Conservation (phyloP, 2,329 filamentous ascomycete species). For the Metarhizium guizhouense region DNA sequence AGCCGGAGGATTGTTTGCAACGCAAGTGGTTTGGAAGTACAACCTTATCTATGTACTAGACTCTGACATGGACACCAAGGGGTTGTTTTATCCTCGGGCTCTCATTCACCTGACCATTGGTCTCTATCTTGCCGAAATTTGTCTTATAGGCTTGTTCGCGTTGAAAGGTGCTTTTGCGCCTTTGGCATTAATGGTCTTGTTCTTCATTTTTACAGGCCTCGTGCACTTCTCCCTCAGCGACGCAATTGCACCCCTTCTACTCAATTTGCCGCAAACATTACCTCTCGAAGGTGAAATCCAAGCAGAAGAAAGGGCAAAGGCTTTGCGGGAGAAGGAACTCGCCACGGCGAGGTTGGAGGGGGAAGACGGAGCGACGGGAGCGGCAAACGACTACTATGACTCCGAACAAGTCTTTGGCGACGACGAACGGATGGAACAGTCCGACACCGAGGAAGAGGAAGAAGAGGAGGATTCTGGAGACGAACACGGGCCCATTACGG, state of each 20-base stretch:
- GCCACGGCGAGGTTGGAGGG: conserved; percentile 14
- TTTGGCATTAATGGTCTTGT: conserved; percentile 65
- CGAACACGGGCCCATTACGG: conserved; percentile 13
- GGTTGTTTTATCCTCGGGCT: conserved; percentile 78
- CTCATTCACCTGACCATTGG: conserved; percentile 79
- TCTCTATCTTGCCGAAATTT: conserved; percentile 73
- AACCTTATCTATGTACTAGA: conserved; percentile 84
- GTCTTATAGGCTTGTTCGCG: conserved; percentile 76
- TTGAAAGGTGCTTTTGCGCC: conserved; percentile 60
- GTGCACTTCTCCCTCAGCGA: conserved; percentile 66
- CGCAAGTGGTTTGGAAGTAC: conserved; percentile 85
- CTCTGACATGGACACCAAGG: conserved; percentile 75
- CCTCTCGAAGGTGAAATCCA: conserved; percentile 43
- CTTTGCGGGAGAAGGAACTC: conserved; percentile 15
- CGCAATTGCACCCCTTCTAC: conserved; percentile 67
- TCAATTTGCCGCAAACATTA: conserved; percentile 70
- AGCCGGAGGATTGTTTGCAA: conserved; percentile 65
- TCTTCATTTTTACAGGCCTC: conserved; percentile 65
- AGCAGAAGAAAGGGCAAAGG: conserved; percentile 38
- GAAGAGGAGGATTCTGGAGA: conserved; percentile 17
- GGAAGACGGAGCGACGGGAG: conserved; percentile 11
- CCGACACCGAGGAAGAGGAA: conserved; percentile 19
- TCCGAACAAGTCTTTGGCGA: conserved; percentile 25
- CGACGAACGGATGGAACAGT: conserved; percentile 14
- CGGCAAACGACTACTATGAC: conserved; percentile 28